phyloP scores from a whole-genome alignment of 2,329 filamentous ascomycete species.

The Coniella vitis region DNA sequence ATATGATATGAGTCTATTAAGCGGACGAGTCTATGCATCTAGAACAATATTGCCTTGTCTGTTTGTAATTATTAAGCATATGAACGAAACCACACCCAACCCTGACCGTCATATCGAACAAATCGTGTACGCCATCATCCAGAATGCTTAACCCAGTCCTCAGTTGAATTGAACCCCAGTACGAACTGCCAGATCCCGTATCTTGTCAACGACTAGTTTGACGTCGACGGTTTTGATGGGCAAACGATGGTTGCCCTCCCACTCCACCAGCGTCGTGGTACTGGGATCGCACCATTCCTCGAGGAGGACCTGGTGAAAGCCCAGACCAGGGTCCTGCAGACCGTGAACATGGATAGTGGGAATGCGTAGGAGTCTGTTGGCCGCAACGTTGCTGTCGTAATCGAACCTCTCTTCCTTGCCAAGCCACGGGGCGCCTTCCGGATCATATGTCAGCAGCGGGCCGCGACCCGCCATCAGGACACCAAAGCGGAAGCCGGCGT shows the following conservation, averaged over 20 bases:
- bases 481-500: conserved; percentile 22
- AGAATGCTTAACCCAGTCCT: not conserved
- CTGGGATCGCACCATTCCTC: conserved; percentile 52
- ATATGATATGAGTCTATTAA: too few species aligned
- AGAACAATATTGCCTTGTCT: too few species aligned
- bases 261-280: conserved; percentile 55
- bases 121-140: not conserved
- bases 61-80: too few species aligned
- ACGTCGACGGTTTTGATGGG: conserved; percentile 64
- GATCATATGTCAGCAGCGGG: conserved; percentile 12
- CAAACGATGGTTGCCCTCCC: conserved; percentile 66
- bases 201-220: conserved; percentile 39
- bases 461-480: conserved; percentile 32
- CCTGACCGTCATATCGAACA: not conserved
- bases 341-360: conserved; percentile 67
- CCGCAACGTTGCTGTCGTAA: conserved; percentile 33
- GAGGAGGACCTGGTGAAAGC: conserved; percentile 49
- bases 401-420: conserved; percentile 36
- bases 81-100: too few species aligned
- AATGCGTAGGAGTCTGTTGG: conserved; percentile 41
- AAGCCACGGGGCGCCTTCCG: conserved; percentile 15
- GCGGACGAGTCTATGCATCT: too few species aligned
- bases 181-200: not conserved
- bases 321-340: conserved; percentile 50
- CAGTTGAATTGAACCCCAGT: not conserved